Evolutionary conservation across 345 rosid genomes (phyloP).

Genomic region (Eucalyptus marginata): DNA sequence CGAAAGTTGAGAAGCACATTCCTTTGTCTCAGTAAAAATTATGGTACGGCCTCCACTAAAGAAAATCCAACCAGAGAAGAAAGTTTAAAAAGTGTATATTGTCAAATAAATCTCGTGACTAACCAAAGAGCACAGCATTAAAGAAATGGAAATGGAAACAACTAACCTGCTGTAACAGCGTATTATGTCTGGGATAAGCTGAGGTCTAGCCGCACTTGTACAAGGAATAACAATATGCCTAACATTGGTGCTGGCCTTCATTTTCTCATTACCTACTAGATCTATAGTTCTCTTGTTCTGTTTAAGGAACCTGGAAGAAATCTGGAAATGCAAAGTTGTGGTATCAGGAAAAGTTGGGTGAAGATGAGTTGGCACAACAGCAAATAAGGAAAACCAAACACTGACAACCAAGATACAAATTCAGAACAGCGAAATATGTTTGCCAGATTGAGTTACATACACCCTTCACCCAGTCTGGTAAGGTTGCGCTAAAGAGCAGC

Average conservation of each 20-base stretch:
- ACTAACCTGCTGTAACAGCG: slow-evolving; percentile 84
- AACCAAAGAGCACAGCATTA: neutral
- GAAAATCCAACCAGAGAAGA: neutral
- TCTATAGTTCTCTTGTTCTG: slow-evolving; percentile 67
- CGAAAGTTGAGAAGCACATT: slow-evolving; percentile 83
- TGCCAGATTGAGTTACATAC: slow-evolving; percentile 19
- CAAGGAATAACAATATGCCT: slow-evolving; percentile 88
- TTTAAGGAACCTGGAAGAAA: slow-evolving; percentile 68
- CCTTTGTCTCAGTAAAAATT: slow-evolving; percentile 83
- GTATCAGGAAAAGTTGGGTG: neutral
- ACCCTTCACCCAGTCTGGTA: slow-evolving; percentile 80
- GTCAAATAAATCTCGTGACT: neutral
- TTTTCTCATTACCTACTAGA: slow-evolving; percentile 95
- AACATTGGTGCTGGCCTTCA: slow-evolving; percentile 94
- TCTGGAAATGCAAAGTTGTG: slow-evolving; percentile 24
- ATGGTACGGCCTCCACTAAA: slow-evolving; percentile 92
- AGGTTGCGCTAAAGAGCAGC: slow-evolving; percentile 97
- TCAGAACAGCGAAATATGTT: neutral
- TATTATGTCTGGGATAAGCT: slow-evolving; percentile 85
- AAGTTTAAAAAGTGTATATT: neutral
- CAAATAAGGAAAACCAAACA: neutral
- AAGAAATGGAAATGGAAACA: neutral
- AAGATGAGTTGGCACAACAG: neutral
- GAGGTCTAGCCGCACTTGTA: slow-evolving; percentile 51
- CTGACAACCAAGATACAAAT: neutral